Percentiles rank a stretch among this genome's conserved stretches.
Conservation (phyloP, 495 filamentous ascomycete species). For the Aspergillus hancockii region DNA sequence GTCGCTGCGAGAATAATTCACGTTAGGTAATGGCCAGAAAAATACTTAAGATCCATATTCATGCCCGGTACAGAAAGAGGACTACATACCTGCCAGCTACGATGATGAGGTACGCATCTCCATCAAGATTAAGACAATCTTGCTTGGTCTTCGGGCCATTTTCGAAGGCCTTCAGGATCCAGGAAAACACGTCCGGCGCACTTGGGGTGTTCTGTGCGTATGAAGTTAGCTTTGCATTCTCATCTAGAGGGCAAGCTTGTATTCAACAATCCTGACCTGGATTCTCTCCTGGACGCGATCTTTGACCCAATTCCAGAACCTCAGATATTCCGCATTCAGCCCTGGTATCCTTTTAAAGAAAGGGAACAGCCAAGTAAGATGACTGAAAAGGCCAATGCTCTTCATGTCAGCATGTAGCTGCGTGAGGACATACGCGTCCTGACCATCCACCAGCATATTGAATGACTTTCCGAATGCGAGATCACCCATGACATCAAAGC, state of each 20-base stretch:
- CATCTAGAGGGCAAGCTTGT: not conserved
- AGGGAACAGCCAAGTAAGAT: slow-evolving; percentile 40
- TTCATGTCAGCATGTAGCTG: slow-evolving; percentile 32
- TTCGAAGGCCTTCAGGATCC: slow-evolving; percentile 31
- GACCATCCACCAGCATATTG: slow-evolving; percentile 39
- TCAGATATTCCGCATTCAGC: slow-evolving; percentile 31
- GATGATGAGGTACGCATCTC: slow-evolving; percentile 37
- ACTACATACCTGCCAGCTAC: slow-evolving; percentile 44
- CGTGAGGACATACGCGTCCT: slow-evolving; percentile 34
- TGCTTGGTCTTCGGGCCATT: slow-evolving; percentile 26
- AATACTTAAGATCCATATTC: not conserved
- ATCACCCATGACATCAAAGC: slow-evolving; percentile 56
- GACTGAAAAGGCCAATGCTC: slow-evolving; percentile 33
- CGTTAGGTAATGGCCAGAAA: not conserved
- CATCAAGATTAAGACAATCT: slow-evolving; percentile 28
- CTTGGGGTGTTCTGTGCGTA: slow-evolving; percentile 24
- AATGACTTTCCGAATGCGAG: slow-evolving; percentile 50
- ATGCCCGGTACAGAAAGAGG: not conserved
- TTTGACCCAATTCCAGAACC: slow-evolving; percentile 28
- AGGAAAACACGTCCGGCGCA: slow-evolving; percentile 33
- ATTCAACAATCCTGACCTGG: slow-evolving; percentile 6
- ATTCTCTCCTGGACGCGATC: slow-evolving; percentile 20
- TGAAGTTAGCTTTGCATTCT: not conserved
- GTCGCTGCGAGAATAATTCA: slow-evolving; percentile 23
- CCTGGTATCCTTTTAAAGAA: slow-evolving; percentile 33